Conservation (phyloP, 352 stramenopile species). For the Pythium aristosporum region DNA sequence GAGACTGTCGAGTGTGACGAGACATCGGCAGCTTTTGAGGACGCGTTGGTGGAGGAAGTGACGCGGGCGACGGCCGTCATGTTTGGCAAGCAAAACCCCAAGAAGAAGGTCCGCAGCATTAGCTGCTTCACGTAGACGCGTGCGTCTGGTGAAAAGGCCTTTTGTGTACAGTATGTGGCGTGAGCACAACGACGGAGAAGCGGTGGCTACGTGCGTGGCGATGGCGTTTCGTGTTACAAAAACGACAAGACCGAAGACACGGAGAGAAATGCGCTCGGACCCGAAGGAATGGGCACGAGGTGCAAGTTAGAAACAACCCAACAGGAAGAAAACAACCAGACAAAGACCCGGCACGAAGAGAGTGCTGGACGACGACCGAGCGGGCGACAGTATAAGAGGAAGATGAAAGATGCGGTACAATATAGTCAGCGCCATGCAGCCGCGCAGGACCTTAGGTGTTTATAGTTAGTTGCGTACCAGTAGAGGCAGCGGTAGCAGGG, state of each 20-base stretch:
- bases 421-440: conserved; percentile 9
- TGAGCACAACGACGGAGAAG: conserved; percentile 7
- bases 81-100: conserved; percentile 57
- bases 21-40: conserved; percentile 35
- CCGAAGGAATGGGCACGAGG: conserved; percentile 23
- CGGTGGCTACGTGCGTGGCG: conserved; percentile 1
- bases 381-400: conserved; percentile 15
- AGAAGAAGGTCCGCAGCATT: conserved; percentile 88
- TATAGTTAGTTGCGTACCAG: conserved; percentile 18
- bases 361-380: conserved; percentile 17
- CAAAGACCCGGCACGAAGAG: conserved; percentile 26
- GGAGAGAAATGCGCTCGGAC: conserved; percentile 13
- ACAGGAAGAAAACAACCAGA: conserved; percentile 12
- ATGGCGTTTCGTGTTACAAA: conserved; percentile 13
- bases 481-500: not conserved
- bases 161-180: conserved; percentile 14
- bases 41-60: conserved; percentile 59
- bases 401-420: conserved; percentile 18
- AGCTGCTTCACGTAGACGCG: conserved; percentile 76
- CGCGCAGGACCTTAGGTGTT: conserved; percentile 10
- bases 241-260: conserved; percentile 11
- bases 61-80: conserved; percentile 35
- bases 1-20: conserved; percentile 14
- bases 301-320: conserved; percentile 26
- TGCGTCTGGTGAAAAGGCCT: not conserved